These are phyloP conservation scores for Penicillium macrosclerotiorum DNA, from an alignment of 495 filamentous ascomycete species.

Conservation along the genomic window DNA sequence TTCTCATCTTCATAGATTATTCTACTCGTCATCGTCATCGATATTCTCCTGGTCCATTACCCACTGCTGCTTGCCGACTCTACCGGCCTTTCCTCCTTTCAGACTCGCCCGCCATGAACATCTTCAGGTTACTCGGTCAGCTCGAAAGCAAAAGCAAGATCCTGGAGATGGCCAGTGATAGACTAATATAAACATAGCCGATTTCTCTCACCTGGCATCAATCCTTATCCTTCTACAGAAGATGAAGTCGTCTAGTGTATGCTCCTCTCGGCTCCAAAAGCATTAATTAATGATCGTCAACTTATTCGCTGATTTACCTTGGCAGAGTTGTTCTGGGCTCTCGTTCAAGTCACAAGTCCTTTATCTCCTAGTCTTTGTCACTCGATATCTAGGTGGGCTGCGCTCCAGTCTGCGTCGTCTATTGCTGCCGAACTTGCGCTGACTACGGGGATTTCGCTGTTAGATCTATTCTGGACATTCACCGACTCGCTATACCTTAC, in stretches of 20 bases:
- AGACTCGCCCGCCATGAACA: conserved; percentile 63
- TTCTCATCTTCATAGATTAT: too few species aligned
- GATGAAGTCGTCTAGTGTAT: conserved; percentile 86
- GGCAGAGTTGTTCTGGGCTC: conserved; percentile 90
- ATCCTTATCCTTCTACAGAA: conserved; percentile 94
- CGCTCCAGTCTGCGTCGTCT: neutral
- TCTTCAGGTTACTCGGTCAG: conserved; percentile 84
- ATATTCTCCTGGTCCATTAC: too few species aligned
- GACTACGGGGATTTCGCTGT: neutral
- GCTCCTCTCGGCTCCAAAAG: conserved; percentile 14
- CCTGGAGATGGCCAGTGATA: neutral
- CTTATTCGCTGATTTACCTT: too few species aligned
- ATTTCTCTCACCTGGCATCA: conserved; percentile 92
- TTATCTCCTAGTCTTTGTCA: conserved; percentile 89
- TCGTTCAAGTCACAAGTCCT: conserved; percentile 97
- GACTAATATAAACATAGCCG: conserved; percentile 53
- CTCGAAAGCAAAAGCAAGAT: conserved; percentile 1
- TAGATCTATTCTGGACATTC: conserved; percentile 88
- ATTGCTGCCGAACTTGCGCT: conserved; percentile 1
- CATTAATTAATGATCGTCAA: conserved; percentile 3
- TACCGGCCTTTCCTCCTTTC: neutral
- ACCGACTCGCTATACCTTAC: conserved; percentile 81
- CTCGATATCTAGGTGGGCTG: conserved; percentile 78
- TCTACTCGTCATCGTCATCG: too few species aligned
- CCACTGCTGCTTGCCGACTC: neutral